Conservation (phyloP, 108 stramenopile species). For the Aurantiochytrium sp. region DNA sequence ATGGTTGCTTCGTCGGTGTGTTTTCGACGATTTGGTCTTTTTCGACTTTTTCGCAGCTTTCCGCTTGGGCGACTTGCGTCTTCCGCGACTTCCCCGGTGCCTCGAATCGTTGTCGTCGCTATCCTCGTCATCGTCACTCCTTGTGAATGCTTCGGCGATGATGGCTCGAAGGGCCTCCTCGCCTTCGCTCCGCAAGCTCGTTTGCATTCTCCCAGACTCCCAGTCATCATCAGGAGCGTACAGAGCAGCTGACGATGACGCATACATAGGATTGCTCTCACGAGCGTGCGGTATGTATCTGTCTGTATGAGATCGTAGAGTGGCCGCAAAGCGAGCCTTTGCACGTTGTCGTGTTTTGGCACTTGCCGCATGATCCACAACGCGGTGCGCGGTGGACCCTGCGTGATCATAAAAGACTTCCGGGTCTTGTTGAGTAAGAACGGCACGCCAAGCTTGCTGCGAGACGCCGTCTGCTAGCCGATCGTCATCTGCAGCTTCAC, state of each 20-base stretch:
- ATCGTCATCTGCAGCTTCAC: no score
- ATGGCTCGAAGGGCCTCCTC: not conserved
- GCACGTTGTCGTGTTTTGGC: not conserved
- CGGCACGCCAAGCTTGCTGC: no score
- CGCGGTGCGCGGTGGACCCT: not conserved
- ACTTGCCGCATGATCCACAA: not conserved
- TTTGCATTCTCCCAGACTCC: not conserved
- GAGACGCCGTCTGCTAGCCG: no score
- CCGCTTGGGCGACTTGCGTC: no score
- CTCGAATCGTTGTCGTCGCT: no score
- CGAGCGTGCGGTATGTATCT: not conserved
- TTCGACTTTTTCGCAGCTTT: no score
- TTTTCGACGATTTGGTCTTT: not conserved
- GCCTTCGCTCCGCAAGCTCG: not conserved
- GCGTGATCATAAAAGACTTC: not conserved
- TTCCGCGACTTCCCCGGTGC: no score
- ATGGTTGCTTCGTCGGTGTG: not conserved
- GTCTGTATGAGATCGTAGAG: not conserved
- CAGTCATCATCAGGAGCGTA: not conserved
- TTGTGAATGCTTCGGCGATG: not conserved
- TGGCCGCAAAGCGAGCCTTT: not conserved
- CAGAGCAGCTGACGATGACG: not conserved
- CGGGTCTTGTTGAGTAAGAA: not conserved
- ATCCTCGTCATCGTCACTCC: no score
- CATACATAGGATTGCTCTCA: not conserved